Evolutionary conservation across 2,329 filamentous ascomycete species (phyloP).

Genomic region (Ophiostoma fasciatum): DNA sequence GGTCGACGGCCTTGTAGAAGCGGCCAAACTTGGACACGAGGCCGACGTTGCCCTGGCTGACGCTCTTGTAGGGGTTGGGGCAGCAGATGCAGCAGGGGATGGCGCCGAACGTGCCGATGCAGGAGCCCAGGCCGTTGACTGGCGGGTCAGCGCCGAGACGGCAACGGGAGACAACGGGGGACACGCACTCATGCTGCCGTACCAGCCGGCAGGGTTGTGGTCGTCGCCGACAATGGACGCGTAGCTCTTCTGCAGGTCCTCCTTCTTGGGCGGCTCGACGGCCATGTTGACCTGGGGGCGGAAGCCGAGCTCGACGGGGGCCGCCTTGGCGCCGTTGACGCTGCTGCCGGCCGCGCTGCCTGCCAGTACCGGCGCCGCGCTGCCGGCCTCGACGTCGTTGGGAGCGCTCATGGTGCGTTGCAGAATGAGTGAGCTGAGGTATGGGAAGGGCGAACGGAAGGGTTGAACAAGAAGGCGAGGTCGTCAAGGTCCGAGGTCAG

Average conservation of each 20-base stretch:
- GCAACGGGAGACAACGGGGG: background rate
- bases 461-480: too few species aligned
- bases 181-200: slow-evolving; percentile 64
- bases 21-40: slow-evolving; percentile 90
- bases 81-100: slow-evolving; percentile 84
- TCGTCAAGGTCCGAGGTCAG: background rate
- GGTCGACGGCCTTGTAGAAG: slow-evolving; percentile 92
- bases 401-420: background rate
- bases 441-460: too few species aligned
- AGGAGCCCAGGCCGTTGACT: slow-evolving; percentile 45
- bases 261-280: slow-evolving; percentile 65
- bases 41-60: slow-evolving; percentile 85
- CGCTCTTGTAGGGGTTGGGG: slow-evolving; percentile 91
- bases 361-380: background rate
- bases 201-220: slow-evolving; percentile 68
- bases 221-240: slow-evolving; percentile 51
- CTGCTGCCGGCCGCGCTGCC: background rate
- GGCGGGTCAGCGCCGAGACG: background rate
- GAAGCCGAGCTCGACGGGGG: slow-evolving; percentile 23
- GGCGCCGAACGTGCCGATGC: slow-evolving; percentile 67
- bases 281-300: slow-evolving; percentile 40
- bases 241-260: slow-evolving; percentile 75
- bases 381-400: too few species aligned
- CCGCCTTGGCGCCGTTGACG: background rate
- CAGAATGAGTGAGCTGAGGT: too few species aligned